Conservation (phyloP, 2,329 filamentous ascomycete species). For the Coleophoma cylindrospora region DNA sequence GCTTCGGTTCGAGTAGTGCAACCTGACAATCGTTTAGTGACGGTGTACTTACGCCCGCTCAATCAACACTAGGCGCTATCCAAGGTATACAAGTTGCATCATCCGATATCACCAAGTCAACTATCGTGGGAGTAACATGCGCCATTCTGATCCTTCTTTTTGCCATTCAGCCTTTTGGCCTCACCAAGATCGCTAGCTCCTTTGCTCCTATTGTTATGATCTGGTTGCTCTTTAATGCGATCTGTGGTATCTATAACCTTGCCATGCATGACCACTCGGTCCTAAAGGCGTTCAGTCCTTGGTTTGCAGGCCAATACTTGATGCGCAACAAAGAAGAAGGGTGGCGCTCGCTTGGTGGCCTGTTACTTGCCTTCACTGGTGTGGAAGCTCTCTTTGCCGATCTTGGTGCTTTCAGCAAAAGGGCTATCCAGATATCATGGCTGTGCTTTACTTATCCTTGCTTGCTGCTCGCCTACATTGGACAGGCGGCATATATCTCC, state of each 20-base stretch:
- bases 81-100: constrained; percentile 57
- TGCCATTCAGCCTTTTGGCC: constrained; percentile 59
- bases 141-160: constrained; percentile 62
- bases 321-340: constrained; percentile 52
- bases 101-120: constrained; percentile 46
- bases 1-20: background rate
- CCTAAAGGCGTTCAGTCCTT: constrained; percentile 50
- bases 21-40: constrained; percentile 29
- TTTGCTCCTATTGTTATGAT: constrained; percentile 65
- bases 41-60: constrained; percentile 63
- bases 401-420: constrained; percentile 66
- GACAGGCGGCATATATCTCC: constrained; percentile 70
- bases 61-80: constrained; percentile 65
- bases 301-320: constrained; percentile 57
- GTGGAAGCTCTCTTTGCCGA: constrained; percentile 79
- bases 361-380: constrained; percentile 70
- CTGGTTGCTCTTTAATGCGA: constrained; percentile 61
- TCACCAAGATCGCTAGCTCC: constrained; percentile 49
- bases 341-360: constrained; percentile 64
- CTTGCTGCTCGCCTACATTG: constrained; percentile 40
- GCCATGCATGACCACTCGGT: constrained; percentile 46
- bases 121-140: constrained; percentile 60
- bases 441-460: constrained; percentile 64
- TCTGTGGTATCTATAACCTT: constrained; percentile 60
- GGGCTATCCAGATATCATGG: constrained; percentile 71